Conservation (phyloP, 768 basidiomycete genomes). For the Phaeolepiota aurea region DNA sequence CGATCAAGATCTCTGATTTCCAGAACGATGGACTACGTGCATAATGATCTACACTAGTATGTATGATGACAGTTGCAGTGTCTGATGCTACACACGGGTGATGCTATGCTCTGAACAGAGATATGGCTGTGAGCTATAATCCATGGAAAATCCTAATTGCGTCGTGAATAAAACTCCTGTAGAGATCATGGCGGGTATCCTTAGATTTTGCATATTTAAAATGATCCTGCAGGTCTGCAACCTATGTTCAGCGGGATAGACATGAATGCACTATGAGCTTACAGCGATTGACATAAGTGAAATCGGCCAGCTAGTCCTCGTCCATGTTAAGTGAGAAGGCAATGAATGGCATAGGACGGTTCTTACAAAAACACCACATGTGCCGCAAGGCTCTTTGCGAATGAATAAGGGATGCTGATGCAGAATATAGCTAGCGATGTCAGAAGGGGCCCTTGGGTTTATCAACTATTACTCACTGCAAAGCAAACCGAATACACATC, state of each 20-base stretch:
- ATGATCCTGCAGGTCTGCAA: constrained; percentile 2
- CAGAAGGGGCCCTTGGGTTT: not conserved
- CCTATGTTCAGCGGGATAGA: no score
- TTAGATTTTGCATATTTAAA: constrained; percentile 3
- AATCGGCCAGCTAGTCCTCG: constrained; percentile 4
- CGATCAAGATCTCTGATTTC: no score
- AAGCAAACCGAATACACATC: constrained; percentile 1
- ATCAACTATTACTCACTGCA: not conserved
- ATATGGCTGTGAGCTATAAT: no score
- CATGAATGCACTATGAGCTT: not conserved
- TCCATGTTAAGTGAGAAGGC: not conserved
- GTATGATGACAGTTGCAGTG: no score
- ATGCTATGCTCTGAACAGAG: no score
- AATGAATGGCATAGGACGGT: not conserved
- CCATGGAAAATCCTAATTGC: not conserved
- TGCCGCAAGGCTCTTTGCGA: not conserved
- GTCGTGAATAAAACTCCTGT: not conserved
- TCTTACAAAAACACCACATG: constrained; percentile 2
- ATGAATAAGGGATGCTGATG: constrained; percentile 1
- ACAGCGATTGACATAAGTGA: constrained; percentile 3
- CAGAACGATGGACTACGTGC: no score
- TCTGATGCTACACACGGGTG: no score
- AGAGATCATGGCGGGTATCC: not conserved
- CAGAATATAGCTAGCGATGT: not conserved
- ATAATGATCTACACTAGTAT: no score